These are phyloP conservation scores for Colletotrichum sublineola DNA, from an alignment of 2,329 filamentous ascomycete genomes.

Conservation along the genomic window DNA sequence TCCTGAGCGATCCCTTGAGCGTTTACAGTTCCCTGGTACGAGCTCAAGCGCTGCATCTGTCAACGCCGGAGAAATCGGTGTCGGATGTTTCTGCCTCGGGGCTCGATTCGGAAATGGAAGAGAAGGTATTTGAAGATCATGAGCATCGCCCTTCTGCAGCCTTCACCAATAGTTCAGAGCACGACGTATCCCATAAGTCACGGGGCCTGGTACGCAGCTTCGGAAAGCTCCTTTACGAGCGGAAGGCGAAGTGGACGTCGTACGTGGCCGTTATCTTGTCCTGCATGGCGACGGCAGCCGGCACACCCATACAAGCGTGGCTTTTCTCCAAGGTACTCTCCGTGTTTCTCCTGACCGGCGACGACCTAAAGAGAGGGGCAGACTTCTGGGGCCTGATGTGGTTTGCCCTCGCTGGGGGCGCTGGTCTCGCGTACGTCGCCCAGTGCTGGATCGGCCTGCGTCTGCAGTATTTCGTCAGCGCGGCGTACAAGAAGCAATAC, in stretches of 20 bases:
- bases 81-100: constrained; percentile 1
- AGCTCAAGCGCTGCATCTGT: constrained; percentile 44
- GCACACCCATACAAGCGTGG: constrained; percentile 49
- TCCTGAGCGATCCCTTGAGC: constrained; percentile 40
- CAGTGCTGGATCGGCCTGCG: constrained; percentile 45
- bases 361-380: constrained; percentile 31
- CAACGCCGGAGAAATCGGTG: not conserved
- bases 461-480: constrained; percentile 40
- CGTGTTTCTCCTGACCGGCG: constrained; percentile 45
- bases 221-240: constrained; percentile 43
- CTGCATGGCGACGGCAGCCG: constrained; percentile 46
- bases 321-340: constrained; percentile 48
- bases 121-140: constrained; percentile 7
- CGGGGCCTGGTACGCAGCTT: constrained; percentile 39
- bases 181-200: not conserved
- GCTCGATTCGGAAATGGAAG: constrained; percentile 20
- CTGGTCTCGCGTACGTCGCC: constrained; percentile 48
- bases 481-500: constrained; percentile 46
- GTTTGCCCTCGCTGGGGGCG: constrained; percentile 47
- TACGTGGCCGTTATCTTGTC: constrained; percentile 46
- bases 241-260: constrained; percentile 45
- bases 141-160: not conserved
- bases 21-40: constrained; percentile 46
- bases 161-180: not conserved
- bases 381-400: constrained; percentile 52